A percentile compares a stretch with the other conserved stretches of the same genome.
phyloP scores from a whole-genome alignment of 371 early-diverging fungal genomes.

The Apophysomyces elegans region DNA sequence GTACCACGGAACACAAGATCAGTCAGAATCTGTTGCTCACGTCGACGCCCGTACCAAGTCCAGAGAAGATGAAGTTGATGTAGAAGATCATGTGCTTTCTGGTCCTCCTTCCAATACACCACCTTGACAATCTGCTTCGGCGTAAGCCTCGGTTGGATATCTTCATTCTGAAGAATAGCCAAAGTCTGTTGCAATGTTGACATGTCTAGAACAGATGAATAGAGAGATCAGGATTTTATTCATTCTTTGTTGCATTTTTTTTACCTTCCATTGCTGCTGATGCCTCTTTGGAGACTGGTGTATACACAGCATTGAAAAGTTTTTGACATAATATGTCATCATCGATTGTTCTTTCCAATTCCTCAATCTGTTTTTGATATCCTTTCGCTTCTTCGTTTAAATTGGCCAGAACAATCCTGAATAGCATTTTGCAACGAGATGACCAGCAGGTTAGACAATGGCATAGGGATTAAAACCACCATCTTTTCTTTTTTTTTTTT shows the following conservation, averaged over 20 bases:
- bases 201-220: slow-evolving; percentile 1
- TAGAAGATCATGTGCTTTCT: slow-evolving; percentile 28
- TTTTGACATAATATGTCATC: slow-evolving; percentile 51
- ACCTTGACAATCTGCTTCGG: slow-evolving; percentile 39
- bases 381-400: slow-evolving; percentile 54
- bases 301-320: slow-evolving; percentile 53
- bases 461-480: neutral
- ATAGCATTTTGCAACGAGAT: neutral
- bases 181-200: slow-evolving; percentile 28
- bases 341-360: slow-evolving; percentile 42
- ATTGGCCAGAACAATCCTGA: slow-evolving; percentile 52
- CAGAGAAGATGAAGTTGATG: slow-evolving; percentile 45
- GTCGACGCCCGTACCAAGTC: slow-evolving; percentile 50
- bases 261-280: slow-evolving; percentile 17
- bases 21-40: slow-evolving; percentile 57
- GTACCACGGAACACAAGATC: slow-evolving; percentile 58
- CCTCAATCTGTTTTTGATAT: slow-evolving; percentile 48
- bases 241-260: neutral
- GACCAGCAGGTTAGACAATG: neutral
- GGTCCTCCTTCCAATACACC: slow-evolving; percentile 20
- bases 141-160: slow-evolving; percentile 44
- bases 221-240: neutral
- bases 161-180: slow-evolving; percentile 40
- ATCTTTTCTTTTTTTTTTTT: neutral
- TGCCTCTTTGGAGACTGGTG: slow-evolving; percentile 27